Conservation (phyloP, 345 rosid genomes). For the Lepidium aucheri region DNA sequence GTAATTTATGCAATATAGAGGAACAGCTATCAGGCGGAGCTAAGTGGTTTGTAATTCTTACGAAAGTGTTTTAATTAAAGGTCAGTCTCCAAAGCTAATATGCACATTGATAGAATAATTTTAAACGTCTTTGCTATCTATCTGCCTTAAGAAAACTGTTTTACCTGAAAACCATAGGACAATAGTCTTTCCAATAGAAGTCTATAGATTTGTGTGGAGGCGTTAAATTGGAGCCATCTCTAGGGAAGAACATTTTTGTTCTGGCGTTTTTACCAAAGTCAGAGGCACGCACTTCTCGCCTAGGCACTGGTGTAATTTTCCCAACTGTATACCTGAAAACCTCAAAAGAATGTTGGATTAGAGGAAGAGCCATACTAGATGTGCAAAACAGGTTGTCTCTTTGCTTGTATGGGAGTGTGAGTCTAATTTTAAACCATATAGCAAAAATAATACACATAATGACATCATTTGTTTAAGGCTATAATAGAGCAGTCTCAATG, state of each 20-base stretch:
- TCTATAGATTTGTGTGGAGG: constrained; percentile 81
- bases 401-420: not conserved
- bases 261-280: constrained; percentile 94
- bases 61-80: not conserved
- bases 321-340: constrained; percentile 87
- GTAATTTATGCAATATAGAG: not conserved
- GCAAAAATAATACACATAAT: not conserved
- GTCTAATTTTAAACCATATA: not conserved
- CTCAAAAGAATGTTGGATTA: constrained; percentile 24
- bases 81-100: not conserved
- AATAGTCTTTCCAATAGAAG: constrained; percentile 93
- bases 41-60: not conserved
- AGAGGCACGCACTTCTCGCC: constrained; percentile 77
- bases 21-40: not conserved
- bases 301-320: constrained; percentile 88
- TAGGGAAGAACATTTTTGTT: constrained; percentile 86
- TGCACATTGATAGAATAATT: not conserved
- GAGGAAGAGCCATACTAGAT: not conserved
- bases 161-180: constrained; percentile 99
- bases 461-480: not conserved
- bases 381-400: constrained; percentile 1
- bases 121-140: constrained; percentile 11
- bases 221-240: constrained; percentile 79
- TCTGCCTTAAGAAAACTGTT: not conserved
- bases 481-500: not conserved